Evolutionary conservation across 2,329 filamentous ascomycete species (phyloP).

Genomic region (Colletotrichum sp.): DNA sequence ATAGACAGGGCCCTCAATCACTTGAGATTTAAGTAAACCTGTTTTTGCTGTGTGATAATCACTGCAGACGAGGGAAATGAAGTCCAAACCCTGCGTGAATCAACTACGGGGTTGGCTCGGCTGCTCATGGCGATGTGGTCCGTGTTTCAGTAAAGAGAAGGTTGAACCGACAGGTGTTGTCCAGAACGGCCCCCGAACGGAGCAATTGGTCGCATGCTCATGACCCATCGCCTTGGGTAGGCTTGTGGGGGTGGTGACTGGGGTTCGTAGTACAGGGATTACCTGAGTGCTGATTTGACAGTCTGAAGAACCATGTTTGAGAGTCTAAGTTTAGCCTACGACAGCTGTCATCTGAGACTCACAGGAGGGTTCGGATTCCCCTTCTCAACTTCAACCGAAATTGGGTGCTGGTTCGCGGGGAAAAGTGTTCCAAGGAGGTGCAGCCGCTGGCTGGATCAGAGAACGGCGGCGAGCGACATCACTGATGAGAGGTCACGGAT

Average conservation of each 20-base stretch:
- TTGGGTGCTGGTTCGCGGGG: not conserved
- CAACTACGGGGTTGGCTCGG: not conserved
- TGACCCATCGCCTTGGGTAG: not conserved
- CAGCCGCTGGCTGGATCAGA: not conserved
- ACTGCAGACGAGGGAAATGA: not conserved
- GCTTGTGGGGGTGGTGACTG: not conserved
- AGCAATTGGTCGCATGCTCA: not conserved
- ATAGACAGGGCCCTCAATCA: not conserved
- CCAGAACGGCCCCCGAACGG: not conserved
- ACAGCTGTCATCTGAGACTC: conserved; percentile 19
- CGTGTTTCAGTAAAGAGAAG: conserved; percentile 2
- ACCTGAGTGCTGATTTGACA: not conserved
- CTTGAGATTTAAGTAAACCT: not conserved
- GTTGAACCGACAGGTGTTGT: not conserved
- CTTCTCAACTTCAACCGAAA: not conserved
- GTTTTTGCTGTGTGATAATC: not conserved
- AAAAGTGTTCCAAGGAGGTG: not conserved
- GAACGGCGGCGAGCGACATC: not conserved
- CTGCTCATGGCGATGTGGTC: not conserved
- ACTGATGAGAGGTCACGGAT: not conserved
- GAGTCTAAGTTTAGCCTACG: conserved; percentile 14
- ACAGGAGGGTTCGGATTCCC: not conserved
- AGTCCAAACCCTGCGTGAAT: not conserved
- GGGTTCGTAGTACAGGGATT: not conserved
- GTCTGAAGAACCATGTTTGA: not conserved